A percentile compares a stretch with the other conserved stretches of the same genome.
These are phyloP conservation scores for Citrus mangshanensis DNA, from an alignment of 345 rosid genomes.

Conservation along the genomic window DNA sequence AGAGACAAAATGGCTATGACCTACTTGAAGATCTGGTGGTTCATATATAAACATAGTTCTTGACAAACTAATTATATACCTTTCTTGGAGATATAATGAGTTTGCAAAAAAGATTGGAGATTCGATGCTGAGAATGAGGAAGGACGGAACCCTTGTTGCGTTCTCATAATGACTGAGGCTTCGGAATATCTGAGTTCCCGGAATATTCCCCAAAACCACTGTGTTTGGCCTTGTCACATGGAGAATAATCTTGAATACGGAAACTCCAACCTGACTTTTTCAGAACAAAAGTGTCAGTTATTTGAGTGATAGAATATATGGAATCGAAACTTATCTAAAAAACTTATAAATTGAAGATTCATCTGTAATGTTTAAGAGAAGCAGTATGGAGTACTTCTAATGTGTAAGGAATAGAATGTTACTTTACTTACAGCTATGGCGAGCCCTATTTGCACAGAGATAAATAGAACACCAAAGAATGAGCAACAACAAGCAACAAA, in stretches of 20 bases:
- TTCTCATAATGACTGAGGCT: neutral
- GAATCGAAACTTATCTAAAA: no score
- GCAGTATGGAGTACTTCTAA: neutral
- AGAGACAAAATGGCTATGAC: neutral
- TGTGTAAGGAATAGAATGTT: neutral
- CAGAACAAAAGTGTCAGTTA: neutral
- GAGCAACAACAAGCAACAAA: slow-evolving; percentile 35
- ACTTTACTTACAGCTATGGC: slow-evolving; percentile 30
- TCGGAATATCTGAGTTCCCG: slow-evolving; percentile 18
- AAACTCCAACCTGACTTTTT: slow-evolving; percentile 20
- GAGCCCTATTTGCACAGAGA: slow-evolving; percentile 40
- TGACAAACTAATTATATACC: slow-evolving; percentile 2
- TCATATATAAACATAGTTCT: neutral
- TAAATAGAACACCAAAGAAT: slow-evolving; percentile 40
- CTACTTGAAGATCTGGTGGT: neutral
- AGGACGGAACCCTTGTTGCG: slow-evolving; percentile 18
- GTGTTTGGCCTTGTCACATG: slow-evolving; percentile 24
- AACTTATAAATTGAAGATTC: no score
- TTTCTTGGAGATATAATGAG: slow-evolving; percentile 25
- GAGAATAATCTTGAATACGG: slow-evolving; percentile 21
- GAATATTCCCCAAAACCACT: slow-evolving; percentile 20
- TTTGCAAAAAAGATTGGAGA: slow-evolving; percentile 27
- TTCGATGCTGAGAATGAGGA: slow-evolving; percentile 16
- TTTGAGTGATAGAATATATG: no score
- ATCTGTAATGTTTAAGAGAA: no score